phyloP scores from a whole-genome alignment of 495 filamentous ascomycete species.

The Apodospora peruviana region DNA sequence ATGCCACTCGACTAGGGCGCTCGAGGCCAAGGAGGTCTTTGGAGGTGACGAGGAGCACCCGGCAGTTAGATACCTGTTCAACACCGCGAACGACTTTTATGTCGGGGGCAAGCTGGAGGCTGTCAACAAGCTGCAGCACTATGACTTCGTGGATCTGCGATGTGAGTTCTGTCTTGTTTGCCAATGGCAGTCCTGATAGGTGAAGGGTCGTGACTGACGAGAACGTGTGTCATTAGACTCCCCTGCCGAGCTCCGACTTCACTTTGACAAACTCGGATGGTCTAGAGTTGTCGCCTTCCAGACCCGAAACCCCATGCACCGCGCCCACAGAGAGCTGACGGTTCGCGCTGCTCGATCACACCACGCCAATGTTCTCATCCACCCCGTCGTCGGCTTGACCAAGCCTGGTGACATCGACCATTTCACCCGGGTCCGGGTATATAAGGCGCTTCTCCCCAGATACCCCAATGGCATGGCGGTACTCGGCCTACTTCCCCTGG shows the following conservation, averaged over 20 bases:
- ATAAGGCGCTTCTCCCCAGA: constrained; percentile 91
- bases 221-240: constrained; percentile 58
- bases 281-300: constrained; percentile 95
- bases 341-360: constrained; percentile 92
- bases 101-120: constrained; percentile 94
- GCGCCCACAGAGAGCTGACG: constrained; percentile 93
- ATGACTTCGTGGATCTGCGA: constrained; percentile 95
- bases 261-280: constrained; percentile 99
- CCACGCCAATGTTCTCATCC: constrained; percentile 97
- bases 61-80: constrained; percentile 81
- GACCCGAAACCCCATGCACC: constrained; percentile 98
- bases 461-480: constrained; percentile 99
- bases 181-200: neutral
- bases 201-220: constrained; percentile 4
- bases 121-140: constrained; percentile 90
- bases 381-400: constrained; percentile 95
- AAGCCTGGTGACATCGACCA: constrained; percentile 99
- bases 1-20: constrained; percentile 46
- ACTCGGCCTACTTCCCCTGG: constrained; percentile 87
- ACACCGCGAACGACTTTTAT: constrained; percentile 77
- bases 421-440: constrained; percentile 97
- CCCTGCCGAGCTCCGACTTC: constrained; percentile 85
- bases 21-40: constrained; percentile 90
- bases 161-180: constrained; percentile 47
- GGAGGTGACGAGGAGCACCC: constrained; percentile 92